phyloP scores from a whole-genome alignment of 2,329 filamentous ascomycete genomes.

The Fusarium concolor region DNA sequence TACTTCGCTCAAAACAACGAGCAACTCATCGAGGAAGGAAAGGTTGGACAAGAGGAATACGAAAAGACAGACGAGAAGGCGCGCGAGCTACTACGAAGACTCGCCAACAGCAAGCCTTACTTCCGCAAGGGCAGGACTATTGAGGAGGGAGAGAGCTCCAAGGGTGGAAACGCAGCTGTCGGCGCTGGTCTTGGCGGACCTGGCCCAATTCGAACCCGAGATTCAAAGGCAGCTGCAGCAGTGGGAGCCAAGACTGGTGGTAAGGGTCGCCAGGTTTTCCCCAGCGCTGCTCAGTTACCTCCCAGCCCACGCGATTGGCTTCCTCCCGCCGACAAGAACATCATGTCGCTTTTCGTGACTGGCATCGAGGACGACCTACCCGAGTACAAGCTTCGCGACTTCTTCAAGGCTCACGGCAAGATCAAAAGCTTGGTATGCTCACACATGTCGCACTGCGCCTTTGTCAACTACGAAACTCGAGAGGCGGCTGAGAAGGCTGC shows the following conservation, averaged over 20 bases:
- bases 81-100: conserved; percentile 81
- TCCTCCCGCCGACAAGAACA: conserved; percentile 84
- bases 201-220: conserved; percentile 83
- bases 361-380: conserved; percentile 96
- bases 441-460: conserved; percentile 96
- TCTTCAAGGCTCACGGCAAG: conserved; percentile 89
- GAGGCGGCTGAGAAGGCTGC: conserved; percentile 89
- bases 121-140: conserved; percentile 87
- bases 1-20: conserved; percentile 99
- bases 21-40: conserved; percentile 91
- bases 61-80: conserved; percentile 98
- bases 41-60: conserved; percentile 87
- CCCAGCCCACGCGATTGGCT: conserved; percentile 86
- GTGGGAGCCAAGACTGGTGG: conserved; percentile 61
- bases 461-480: conserved; percentile 91
- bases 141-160: conserved; percentile 59
- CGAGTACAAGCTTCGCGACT: conserved; percentile 89
- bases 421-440: conserved; percentile 95
- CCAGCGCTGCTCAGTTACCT: conserved; percentile 77
- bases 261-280: conserved; percentile 68
- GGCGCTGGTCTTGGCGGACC: conserved; percentile 71
- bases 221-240: conserved; percentile 65
- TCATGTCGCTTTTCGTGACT: conserved; percentile 94
- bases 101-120: conserved; percentile 95
- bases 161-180: conserved; percentile 60